A percentile compares a stretch with the other conserved stretches of the same genome.
Conservation (phyloP, 1,284 basidiomycete species). For the Cerioporus squamosus region DNA sequence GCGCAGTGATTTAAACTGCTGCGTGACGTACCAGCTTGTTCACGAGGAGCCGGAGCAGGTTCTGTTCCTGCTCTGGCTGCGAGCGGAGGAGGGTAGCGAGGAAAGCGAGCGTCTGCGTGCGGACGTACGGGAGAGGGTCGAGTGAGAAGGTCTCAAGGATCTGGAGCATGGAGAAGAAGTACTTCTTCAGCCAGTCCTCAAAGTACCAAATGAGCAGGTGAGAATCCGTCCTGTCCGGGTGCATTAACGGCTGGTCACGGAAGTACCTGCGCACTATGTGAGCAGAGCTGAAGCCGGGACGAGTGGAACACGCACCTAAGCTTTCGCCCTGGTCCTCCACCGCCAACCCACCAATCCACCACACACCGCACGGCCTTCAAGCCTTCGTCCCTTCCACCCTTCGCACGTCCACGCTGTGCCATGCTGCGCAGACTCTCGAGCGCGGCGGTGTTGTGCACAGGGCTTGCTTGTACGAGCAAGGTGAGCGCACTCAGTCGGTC, state of each 20-base stretch:
- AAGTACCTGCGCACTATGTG: constrained; percentile 73
- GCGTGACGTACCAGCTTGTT: constrained; percentile 82
- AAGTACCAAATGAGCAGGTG: constrained; percentile 88
- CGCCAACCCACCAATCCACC: constrained; percentile 97
- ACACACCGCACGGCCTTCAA: constrained; percentile 90
- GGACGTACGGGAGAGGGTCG: constrained; percentile 89
- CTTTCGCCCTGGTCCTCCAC: constrained; percentile 82
- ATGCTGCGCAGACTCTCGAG: constrained; percentile 78
- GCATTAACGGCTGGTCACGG: constrained; percentile 85
- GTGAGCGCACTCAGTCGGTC: constrained; percentile 94
- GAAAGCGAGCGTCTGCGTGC: constrained; percentile 60
- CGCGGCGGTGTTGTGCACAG: constrained; percentile 86
- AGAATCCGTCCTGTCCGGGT: constrained; percentile 71
- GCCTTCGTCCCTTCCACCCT: constrained; percentile 91
- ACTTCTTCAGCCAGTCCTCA: constrained; percentile 98
- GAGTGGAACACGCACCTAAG: constrained; percentile 61
- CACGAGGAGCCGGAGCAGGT: constrained; percentile 88
- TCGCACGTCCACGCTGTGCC: constrained; percentile 77
- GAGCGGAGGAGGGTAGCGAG: constrained; percentile 84
- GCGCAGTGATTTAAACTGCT: background rate
- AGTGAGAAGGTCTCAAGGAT: constrained; percentile 89
- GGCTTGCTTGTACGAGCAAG: constrained; percentile 89
- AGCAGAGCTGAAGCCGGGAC: background rate
- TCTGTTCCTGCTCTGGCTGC: constrained; percentile 98
- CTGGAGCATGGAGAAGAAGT: constrained; percentile 92